A percentile compares a stretch with the other conserved stretches of the same genome.
These are phyloP conservation scores for Diaporthe batatas DNA, from an alignment of 2,329 filamentous ascomycete species.

Conservation along the genomic window DNA sequence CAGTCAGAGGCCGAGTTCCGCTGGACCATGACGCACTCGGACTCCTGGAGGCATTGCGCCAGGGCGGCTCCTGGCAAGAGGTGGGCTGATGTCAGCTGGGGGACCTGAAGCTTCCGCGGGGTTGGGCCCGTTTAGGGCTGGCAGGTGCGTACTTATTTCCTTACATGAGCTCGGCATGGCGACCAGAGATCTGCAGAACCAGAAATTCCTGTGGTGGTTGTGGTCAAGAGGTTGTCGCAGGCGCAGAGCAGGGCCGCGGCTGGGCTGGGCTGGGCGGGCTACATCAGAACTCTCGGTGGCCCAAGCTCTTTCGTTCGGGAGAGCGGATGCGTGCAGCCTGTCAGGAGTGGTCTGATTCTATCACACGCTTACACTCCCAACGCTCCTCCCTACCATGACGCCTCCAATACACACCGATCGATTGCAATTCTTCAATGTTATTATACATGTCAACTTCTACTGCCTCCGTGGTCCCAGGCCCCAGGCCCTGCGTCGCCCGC, in stretches of 20 bases:
- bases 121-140: constrained; percentile 20
- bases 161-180: constrained; percentile 95
- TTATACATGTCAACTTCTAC: background rate
- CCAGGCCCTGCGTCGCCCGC: background rate
- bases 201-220: constrained; percentile 15
- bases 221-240: constrained; percentile 4
- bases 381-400: too few relatives aligned
- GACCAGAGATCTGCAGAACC: constrained; percentile 36
- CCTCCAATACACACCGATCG: too few relatives aligned
- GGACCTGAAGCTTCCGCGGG: constrained; percentile 22
- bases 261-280: background rate
- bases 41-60: constrained; percentile 94
- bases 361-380: background rate
- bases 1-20: constrained; percentile 90
- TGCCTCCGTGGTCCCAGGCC: background rate
- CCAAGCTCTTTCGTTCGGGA: background rate
- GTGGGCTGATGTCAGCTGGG: constrained; percentile 34
- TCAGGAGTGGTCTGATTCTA: background rate
- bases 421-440: background rate
- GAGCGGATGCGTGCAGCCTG: constrained; percentile 21
- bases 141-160: constrained; percentile 83
- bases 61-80: constrained; percentile 81
- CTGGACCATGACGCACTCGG: constrained; percentile 94
- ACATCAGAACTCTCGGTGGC: constrained; percentile 11
- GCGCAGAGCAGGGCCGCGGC: background rate